Evolutionary conservation across 2,329 filamentous ascomycete genomes (phyloP), one percentile per base, ranked within the genome.

Genomic region (Didymella keratinophila): DNA sequence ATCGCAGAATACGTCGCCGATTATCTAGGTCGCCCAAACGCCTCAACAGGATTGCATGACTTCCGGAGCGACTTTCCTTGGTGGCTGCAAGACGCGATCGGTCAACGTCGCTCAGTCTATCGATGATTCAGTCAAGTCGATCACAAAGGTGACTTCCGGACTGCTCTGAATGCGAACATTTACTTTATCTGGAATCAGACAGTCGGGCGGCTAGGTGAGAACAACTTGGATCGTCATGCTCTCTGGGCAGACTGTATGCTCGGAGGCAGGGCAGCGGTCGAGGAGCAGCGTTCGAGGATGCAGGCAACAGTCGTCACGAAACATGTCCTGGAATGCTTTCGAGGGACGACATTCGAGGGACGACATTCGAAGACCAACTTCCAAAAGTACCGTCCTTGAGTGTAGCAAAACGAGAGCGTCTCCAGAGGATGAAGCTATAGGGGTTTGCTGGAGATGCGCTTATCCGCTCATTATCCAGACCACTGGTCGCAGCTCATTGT

Each of bases 211-310:
- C 16, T 2, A 28, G 27, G 21, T 9, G 8, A 50, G 23, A 20
- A 41, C 1, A n/a, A 30, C 23, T 25, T 50, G 25, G 20, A 16
- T 7, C 37, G 23, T 20, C 23, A 41, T 30, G 16, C 21, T 10
- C 12, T 50, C 12, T 50, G 36, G 36, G 47, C 34, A 21, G 47
- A 41, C 11, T 41, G 34, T 21, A 50, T 41, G 47, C 16, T 27
- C 3, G 36, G 23, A 28, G 25, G 23, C 36, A 41, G 16, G n/a
- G 36, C 14, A 25, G 34, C 36, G 9, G n/a, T 50, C 23, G 21
- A 50, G n/a, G 23, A 34, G 11, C n/a, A 46, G n/a, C 10, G 14
- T 14, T 28, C 4, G 14, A 2, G 3, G 5, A 5, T 36, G 32
- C 32, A n/a, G 14, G 32, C 12, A 3, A 36, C 16, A 4, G 32